A percentile compares a stretch with the other conserved stretches of the same genome.
These are phyloP conservation scores for Epichloe glyceriae DNA, from an alignment of 2,329 filamentous ascomycete genomes.

Conservation along the genomic window DNA sequence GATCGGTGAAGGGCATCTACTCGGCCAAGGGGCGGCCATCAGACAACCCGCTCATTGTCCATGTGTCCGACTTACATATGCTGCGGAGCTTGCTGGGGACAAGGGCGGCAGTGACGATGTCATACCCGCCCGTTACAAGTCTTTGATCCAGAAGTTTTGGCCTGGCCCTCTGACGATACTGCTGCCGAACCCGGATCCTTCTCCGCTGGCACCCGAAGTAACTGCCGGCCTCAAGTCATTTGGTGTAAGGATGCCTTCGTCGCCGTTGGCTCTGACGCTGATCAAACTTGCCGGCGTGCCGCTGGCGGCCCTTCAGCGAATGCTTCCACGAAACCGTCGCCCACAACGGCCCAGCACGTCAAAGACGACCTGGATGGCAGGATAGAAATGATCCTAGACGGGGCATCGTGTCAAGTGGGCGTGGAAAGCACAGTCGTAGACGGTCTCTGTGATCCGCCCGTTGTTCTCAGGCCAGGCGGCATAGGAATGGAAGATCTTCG, in stretches of 20 bases:
- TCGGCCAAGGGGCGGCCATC: constrained; percentile 77
- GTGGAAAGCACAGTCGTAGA: constrained; percentile 97
- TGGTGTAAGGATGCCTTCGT: constrained; percentile 79
- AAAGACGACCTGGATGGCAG: constrained; percentile 68
- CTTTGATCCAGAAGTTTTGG: constrained; percentile 78
- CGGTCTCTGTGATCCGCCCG: constrained; percentile 67
- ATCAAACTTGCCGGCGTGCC: constrained; percentile 67
- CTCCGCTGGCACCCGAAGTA: constrained; percentile 74
- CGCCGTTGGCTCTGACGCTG: constrained; percentile 73
- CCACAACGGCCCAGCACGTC: constrained; percentile 83
- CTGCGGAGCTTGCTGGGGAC: constrained; percentile 45
- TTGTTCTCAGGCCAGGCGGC: constrained; percentile 75
- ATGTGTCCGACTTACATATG: constrained; percentile 72
- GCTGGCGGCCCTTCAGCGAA: constrained; percentile 85
- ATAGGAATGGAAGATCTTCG: constrained; percentile 71
- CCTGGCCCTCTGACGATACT: constrained; percentile 88
- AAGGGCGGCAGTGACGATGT: constrained; percentile 24
- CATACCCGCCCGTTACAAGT: constrained; percentile 63
- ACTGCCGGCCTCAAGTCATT: constrained; percentile 78
- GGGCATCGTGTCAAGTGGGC: constrained; percentile 73
- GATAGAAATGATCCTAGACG: constrained; percentile 80
- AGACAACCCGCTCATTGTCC: constrained; percentile 92
- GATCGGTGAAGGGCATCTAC: constrained; percentile 83
- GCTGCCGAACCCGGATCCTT: constrained; percentile 58
- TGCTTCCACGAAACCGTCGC: constrained; percentile 82